phyloP scores from a whole-genome alignment of 129 eudicot genomes.

The Rutidosis leptorrhynchoides region DNA sequence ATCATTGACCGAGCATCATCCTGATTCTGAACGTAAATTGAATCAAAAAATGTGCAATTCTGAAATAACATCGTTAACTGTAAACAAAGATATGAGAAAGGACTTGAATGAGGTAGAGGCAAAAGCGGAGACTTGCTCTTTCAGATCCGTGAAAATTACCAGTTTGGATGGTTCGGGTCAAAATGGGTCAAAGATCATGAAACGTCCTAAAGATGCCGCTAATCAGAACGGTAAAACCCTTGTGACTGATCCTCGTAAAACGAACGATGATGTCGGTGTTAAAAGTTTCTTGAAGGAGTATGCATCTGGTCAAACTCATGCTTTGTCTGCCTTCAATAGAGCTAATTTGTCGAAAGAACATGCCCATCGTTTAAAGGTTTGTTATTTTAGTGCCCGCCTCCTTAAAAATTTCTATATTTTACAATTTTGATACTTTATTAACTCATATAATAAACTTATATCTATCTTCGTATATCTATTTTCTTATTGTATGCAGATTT shows the following conservation, averaged over 20 bases:
- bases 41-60: conserved; percentile 20
- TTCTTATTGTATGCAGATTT: conserved; percentile 40
- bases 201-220: conserved; percentile 31
- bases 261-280: conserved; percentile 33
- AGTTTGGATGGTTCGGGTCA: conserved; percentile 27
- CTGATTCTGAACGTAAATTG: conserved; percentile 25
- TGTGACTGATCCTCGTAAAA: conserved; percentile 30
- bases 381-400: not conserved
- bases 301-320: conserved; percentile 39
- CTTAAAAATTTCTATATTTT: not conserved
- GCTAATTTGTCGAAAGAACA: conserved; percentile 59
- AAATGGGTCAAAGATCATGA: conserved; percentile 35
- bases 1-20: conserved; percentile 20
- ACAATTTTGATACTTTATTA: not conserved
- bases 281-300: conserved; percentile 45
- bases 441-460: too few species aligned
- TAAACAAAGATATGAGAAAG: conserved; percentile 20
- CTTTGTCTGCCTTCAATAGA: conserved; percentile 53
- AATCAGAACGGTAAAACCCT: conserved; percentile 30
- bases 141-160: not conserved
- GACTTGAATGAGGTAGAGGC: conserved; percentile 28
- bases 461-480: not conserved
- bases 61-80: conserved; percentile 19
- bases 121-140: conserved; percentile 25
- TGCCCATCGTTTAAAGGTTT: conserved; percentile 82